Evolutionary conservation across 805 yeast genomes (phyloP).

Genomic region (Candida saitoana): DNA sequence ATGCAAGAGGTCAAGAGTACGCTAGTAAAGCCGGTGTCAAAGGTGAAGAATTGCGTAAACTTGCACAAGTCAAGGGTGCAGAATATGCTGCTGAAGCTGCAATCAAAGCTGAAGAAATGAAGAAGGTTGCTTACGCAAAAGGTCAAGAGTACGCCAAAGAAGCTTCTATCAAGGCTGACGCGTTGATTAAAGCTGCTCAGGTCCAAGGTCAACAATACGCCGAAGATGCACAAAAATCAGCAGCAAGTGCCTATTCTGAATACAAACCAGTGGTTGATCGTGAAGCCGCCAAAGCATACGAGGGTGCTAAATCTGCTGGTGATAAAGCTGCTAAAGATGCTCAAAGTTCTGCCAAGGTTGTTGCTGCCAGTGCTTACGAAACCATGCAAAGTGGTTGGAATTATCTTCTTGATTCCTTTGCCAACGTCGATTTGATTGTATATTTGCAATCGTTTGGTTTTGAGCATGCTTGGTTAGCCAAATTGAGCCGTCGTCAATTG

Average conservation of each 20-base stretch:
- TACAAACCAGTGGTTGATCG: constrained; percentile 1
- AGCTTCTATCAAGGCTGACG: constrained; percentile 2
- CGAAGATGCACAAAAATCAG: constrained; percentile 10
- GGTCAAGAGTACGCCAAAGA: constrained; percentile 3
- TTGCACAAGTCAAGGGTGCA: neutral
- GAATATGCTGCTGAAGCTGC: constrained; percentile 2
- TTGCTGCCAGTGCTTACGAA: neutral
- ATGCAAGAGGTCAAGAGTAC: constrained; percentile 3
- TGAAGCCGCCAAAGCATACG: constrained; percentile 4
- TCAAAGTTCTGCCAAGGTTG: neutral
- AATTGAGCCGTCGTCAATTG: constrained; percentile 29
- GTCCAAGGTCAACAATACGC: constrained; percentile 4
- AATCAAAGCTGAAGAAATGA: neutral
- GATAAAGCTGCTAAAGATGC: constrained; percentile 2
- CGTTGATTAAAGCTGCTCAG: constrained; percentile 1
- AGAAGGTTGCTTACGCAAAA: constrained; percentile 5
- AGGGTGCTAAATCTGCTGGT: neutral
- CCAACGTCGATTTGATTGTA: constrained; percentile 37
- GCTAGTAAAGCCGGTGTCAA: constrained; percentile 1
- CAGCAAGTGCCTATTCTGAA: constrained; percentile 7
- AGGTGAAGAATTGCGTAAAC: constrained; percentile 4
- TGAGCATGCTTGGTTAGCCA: constrained; percentile 17
- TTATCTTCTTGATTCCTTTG: constrained; percentile 34
- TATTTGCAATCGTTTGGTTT: constrained; percentile 44
- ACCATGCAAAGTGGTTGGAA: constrained; percentile 10